These are phyloP conservation scores for Kwoniella bestiolae DNA, from an alignment of 768 basidiomycete genomes.

Conservation along the genomic window DNA sequence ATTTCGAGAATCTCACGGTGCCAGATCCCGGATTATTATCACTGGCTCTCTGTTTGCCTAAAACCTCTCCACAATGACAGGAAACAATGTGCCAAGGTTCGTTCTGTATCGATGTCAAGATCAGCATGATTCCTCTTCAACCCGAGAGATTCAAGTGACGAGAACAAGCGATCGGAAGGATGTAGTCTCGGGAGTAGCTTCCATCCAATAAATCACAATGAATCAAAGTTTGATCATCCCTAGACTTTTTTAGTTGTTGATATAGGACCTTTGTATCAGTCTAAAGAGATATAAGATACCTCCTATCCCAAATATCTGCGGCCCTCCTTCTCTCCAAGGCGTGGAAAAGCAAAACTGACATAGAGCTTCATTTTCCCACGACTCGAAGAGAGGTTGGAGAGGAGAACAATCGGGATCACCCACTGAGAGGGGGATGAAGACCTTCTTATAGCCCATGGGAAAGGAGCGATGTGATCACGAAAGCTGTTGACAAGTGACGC, in stretches of 20 bases:
- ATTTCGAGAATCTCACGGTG: constrained; percentile 72
- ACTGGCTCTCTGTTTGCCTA: constrained; percentile 61
- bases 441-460: constrained; percentile 85
- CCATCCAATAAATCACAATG: constrained; percentile 70
- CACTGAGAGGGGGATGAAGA: constrained; percentile 73
- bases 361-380: constrained; percentile 63
- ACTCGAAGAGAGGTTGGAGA: constrained; percentile 36
- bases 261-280: constrained; percentile 96
- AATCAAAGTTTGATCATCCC: constrained; percentile 82
- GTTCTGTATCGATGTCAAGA: constrained; percentile 47
- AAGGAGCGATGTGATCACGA: not conserved
- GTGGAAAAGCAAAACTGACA: constrained; percentile 62
- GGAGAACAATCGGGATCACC: constrained; percentile 62
- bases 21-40: constrained; percentile 33
- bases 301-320: constrained; percentile 25
- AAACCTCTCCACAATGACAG: constrained; percentile 81
- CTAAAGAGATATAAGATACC: constrained; percentile 60
- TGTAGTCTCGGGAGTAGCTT: constrained; percentile 93
- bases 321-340: constrained; percentile 1
- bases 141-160: not conserved
- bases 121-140: constrained; percentile 3
- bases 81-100: constrained; percentile 70
- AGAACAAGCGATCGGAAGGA: constrained; percentile 26
- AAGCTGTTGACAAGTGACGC: too few relatives aligned
- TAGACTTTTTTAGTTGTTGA: constrained; percentile 10